A percentile compares a stretch with the other conserved stretches of the same genome.
Evolutionary conservation across 805 yeast genomes (phyloP).

Genomic region (Starmerella gropengiesseri): DNA sequence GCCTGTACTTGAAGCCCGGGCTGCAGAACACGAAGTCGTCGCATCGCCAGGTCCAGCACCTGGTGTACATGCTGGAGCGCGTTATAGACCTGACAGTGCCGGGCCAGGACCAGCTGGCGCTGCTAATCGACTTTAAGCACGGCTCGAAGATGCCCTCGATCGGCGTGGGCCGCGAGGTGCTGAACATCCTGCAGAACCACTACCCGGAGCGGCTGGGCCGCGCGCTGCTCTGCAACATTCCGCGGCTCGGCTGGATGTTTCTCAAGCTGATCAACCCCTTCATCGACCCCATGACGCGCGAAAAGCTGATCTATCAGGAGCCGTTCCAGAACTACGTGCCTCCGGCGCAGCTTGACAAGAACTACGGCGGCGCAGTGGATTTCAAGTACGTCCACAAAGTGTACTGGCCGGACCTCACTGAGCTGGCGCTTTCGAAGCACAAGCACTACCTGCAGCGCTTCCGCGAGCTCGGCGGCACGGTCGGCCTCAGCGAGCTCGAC

Average conservation of each 20-base stretch:
- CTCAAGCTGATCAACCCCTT: slow-evolving; percentile 86
- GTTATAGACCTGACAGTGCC: slow-evolving; percentile 92
- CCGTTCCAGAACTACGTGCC: slow-evolving; percentile 82
- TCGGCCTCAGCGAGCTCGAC: slow-evolving; percentile 78
- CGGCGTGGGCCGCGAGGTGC: slow-evolving; percentile 78
- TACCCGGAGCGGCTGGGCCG: slow-evolving; percentile 95
- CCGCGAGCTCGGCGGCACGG: slow-evolving; percentile 52
- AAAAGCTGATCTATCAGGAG: slow-evolving; percentile 82
- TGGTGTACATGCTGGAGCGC: slow-evolving; percentile 84
- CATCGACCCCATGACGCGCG: slow-evolving; percentile 90
- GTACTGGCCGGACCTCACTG: slow-evolving; percentile 66
- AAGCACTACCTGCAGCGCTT: slow-evolving; percentile 58
- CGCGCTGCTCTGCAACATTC: slow-evolving; percentile 84
- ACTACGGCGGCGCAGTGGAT: slow-evolving; percentile 75
- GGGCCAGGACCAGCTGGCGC: slow-evolving; percentile 88
- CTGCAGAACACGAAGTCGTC: slow-evolving; percentile 90
- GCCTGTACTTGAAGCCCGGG: slow-evolving; percentile 85
- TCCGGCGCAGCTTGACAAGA: slow-evolving; percentile 63
- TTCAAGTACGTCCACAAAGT: slow-evolving; percentile 70
- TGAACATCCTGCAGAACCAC: slow-evolving; percentile 89
- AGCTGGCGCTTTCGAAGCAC: slow-evolving; percentile 50
- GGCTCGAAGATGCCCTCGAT: slow-evolving; percentile 78
- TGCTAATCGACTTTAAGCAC: slow-evolving; percentile 84
- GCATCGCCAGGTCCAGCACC: slow-evolving; percentile 86
- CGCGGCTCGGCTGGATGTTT: slow-evolving; percentile 89